Evolutionary conservation across 139 green algal species (phyloP), one percentile per base, ranked within the genome.

Genomic region (Chlorella sorokiniana): DNA sequence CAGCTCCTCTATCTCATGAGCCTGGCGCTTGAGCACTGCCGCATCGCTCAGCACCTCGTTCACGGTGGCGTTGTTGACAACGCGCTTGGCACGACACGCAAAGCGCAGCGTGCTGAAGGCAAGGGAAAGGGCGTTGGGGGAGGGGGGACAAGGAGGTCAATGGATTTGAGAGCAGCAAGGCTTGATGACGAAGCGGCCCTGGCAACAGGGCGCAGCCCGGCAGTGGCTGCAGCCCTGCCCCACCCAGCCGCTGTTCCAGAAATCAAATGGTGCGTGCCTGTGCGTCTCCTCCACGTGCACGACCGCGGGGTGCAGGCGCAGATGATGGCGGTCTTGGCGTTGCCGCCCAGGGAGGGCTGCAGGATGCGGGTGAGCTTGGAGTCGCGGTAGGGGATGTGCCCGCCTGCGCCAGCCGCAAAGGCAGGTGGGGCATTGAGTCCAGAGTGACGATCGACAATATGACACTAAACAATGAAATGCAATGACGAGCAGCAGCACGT

Each of bases 261-360:
- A 11, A 59, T 11, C 48, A 59, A 59, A 59, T 25, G 14, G 14
- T 11, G 14, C 48, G 48, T 59, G 48, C 73, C 73, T 79, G 87
- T 95, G 91, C 45, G 90, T 96, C 87, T 99, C 96, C 69, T 99
- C 96, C 35, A 89, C 64, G 37, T 91, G 85, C 42, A 95, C 64
- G 1, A 70, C 31, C 0, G 95, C 93, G 4, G 96, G 8, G 96
- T 98, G 81, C 98, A 92, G 82, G 92, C 94, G 83, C 92, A 97
- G 77, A 99, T 97, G 88, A 99, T 97, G 69, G 94, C 94, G 0
- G 96, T 99, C 85, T 97, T 97, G 41, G 96, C 91, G 82, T 99
- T 99, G 65, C 96, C 96, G 48, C 96, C 96, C 76, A 99, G 91
- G 0, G 93, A 95, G 1, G 95, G 93, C 90, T 99, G 96, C 73